Percentiles rank a stretch among this genome's conserved stretches.
These are phyloP conservation scores for Fusarium pseudocircinatum DNA, from an alignment of 2,329 filamentous ascomycete species.

Conservation along the genomic window DNA sequence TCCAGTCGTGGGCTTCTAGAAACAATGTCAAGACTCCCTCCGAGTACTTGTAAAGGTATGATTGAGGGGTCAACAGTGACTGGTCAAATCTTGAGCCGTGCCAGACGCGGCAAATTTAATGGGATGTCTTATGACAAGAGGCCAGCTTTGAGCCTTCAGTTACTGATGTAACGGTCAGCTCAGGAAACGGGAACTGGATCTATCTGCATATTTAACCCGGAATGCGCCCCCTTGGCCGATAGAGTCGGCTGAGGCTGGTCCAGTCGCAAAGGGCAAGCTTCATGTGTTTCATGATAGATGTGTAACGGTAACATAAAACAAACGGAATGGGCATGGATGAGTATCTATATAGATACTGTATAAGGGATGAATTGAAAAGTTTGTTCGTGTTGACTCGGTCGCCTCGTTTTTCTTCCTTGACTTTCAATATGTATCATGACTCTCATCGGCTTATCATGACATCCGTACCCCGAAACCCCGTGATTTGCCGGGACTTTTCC, in stretches of 20 bases:
- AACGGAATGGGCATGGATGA: background rate
- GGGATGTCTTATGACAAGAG: constrained; percentile 2
- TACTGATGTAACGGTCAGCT: background rate
- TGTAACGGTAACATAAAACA: constrained; percentile 22
- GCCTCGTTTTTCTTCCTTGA: background rate
- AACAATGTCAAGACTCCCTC: constrained; percentile 49
- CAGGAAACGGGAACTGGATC: constrained; percentile 22
- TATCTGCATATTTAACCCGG: constrained; percentile 35
- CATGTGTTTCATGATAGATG: constrained; percentile 38
- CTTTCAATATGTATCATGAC: background rate
- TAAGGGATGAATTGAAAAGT: constrained; percentile 38
- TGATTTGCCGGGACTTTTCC: background rate
- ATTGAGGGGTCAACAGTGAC: background rate
- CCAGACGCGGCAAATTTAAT: background rate
- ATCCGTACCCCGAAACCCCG: background rate
- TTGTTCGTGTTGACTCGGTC: background rate
- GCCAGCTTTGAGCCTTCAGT: background rate
- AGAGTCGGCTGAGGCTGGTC: constrained; percentile 33
- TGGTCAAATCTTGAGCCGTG: background rate
- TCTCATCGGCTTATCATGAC: background rate
- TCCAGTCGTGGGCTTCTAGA: constrained; percentile 49
- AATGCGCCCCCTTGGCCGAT: constrained; percentile 38
- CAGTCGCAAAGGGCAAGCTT: constrained; percentile 36
- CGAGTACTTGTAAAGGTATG: constrained; percentile 41
- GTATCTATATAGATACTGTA: background rate